Evolutionary conservation across 345 rosid species (phyloP), one percentile per base, ranked within the genome.

Genomic region (Brassica napus): DNA sequence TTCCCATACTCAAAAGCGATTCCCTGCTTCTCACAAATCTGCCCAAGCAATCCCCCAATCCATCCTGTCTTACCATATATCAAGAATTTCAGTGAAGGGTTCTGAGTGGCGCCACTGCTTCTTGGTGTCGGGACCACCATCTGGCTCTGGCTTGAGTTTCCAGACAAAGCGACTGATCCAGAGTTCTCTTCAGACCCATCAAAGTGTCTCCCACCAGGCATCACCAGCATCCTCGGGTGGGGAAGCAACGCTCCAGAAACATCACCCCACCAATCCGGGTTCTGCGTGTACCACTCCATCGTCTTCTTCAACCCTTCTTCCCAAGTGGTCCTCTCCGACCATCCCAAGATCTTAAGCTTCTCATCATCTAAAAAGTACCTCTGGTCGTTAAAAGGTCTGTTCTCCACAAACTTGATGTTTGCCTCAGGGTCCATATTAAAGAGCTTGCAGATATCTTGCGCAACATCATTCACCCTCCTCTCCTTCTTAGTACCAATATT

Each of bases 251-350:
- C 97, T 30, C 94, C 94, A 54, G 90, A 79, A 26, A 92, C 97
- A 83, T 92, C 94, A 6, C 92, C 97, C 93, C 97, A 92, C 94
- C 97, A 92, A 44, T 89, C 88, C 9, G 97, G 97, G 84, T 92
- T 88, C 63, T 86, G 83, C 28, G 86, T 86, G 84, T 92, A 92
- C 97, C 94, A 92, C 8, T 90, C 90, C 52, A 90, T 87, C 8
- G 97, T 90, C 86, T 87, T 92, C 85, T 71, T 89, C 86, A 92
- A 75, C 16, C 94, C 97, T 72, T 92, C 93, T 80, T 89, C 89
- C 94, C 97, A 92, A n/a, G 77, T 64, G 9, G 94, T 92, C 69
- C 84, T 77, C 72, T 90, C 97, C 2, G 92, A 84, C 93, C 97
- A 92, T 5, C 97, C 97, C 84, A 92, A 83, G 81, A 42, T 84